phyloP scores from a whole-genome alignment of 169 alveolate genomes.

The Cryptosporidium canis region DNA sequence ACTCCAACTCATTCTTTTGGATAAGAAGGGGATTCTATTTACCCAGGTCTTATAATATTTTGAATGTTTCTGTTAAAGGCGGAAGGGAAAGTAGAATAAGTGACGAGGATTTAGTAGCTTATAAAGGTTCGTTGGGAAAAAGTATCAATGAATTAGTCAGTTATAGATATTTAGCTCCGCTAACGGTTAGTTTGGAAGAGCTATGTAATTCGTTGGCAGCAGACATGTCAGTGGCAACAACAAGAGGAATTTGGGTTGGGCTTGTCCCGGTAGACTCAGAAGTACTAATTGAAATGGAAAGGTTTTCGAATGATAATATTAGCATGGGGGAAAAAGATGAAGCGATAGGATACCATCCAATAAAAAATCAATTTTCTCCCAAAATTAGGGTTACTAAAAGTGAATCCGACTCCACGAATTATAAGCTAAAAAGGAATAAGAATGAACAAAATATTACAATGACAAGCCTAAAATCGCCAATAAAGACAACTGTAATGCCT shows the following conservation, averaged over 20 bases:
- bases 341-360: constrained; percentile 51
- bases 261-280: constrained; percentile 62
- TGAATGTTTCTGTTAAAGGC: background rate
- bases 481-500: constrained; percentile 46
- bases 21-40: constrained; percentile 58
- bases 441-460: background rate
- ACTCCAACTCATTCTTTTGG: constrained; percentile 28
- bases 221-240: constrained; percentile 53
- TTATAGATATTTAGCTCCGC: constrained; percentile 58
- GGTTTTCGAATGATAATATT: background rate
- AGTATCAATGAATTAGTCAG: constrained; percentile 2
- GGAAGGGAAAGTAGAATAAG: constrained; percentile 29
- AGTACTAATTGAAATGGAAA: constrained; percentile 44
- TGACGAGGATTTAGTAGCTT: background rate
- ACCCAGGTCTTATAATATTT: background rate
- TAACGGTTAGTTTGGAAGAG: background rate
- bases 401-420: background rate
- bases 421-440: background rate
- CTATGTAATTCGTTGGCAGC: constrained; percentile 30
- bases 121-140: background rate
- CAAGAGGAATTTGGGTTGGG: constrained; percentile 68
- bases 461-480: constrained; percentile 27
- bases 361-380: constrained; percentile 43
- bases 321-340: background rate
- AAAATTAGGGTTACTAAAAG: background rate